Conservation (phyloP, 495 filamentous ascomycete species). For the Diplogelasinospora grovesii region DNA sequence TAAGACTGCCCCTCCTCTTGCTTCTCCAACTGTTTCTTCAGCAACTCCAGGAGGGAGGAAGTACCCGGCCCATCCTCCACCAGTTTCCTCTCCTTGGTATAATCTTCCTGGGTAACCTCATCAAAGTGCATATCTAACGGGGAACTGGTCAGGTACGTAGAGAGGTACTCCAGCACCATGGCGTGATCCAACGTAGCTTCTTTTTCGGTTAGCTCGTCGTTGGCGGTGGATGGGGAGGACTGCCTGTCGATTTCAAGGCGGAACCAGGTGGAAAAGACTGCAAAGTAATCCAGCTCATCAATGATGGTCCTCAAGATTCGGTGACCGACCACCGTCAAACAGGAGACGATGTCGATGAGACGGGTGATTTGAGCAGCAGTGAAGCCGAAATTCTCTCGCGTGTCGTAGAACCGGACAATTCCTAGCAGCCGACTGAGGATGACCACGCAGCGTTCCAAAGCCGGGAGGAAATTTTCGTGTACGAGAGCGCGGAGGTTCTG, state of each 20-base stretch:
- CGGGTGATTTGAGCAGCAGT: conserved; percentile 44
- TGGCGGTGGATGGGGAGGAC: conserved; percentile 32
- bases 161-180: conserved; percentile 48
- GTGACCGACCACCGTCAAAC: conserved; percentile 67
- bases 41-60: conserved; percentile 36
- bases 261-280: conserved; percentile 77
- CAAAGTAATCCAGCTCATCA: conserved; percentile 72
- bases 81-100: conserved; percentile 23
- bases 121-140: conserved; percentile 38
- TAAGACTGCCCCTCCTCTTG: conserved; percentile 32
- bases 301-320: conserved; percentile 63
- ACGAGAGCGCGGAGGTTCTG: conserved; percentile 68
- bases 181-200: conserved; percentile 48
- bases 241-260: conserved; percentile 71
- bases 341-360: conserved; percentile 64
- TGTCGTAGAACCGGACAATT: conserved; percentile 70
- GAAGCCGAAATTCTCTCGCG: conserved; percentile 60
- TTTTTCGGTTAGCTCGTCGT: conserved; percentile 48
- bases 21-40: conserved; percentile 41
- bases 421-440: conserved; percentile 79
- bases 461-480: conserved; percentile 82
- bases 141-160: conserved; percentile 42
- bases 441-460: conserved; percentile 75
- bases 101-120: conserved; percentile 23
- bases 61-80: conserved; percentile 28